Base-by-base conservation (phyloP, 371 early-diverging fungal species). In the Mortierella sp. region DNA sequence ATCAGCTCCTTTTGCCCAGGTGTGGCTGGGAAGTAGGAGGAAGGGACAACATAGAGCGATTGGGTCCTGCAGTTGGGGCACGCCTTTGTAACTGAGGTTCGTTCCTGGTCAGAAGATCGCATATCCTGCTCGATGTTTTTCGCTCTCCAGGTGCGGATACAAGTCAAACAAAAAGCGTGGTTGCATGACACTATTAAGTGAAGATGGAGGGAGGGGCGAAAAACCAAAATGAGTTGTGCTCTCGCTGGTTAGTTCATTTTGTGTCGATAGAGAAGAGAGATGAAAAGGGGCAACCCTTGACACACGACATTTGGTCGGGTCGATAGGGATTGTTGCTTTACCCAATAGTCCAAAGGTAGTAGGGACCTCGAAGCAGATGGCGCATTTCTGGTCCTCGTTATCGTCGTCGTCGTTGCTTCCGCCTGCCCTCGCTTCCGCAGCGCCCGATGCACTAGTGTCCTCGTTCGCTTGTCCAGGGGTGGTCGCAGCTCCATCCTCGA, bases 21-120 rank as follows among this genome's bases (percentile, higher is more conserved):
- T 16, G 66, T 70, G 6, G 73, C 40, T n/a, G 88, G 88, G 66
- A 85, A 88, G 64, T 70, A 72, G 41, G 77, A 78, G 2, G 87
- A 87, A 5, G 88, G 88, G 5, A 86, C 81, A 43, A 88, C 73
- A 34, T 82, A 84, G 19, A 79, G 71, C 0, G 86, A 88, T 8
- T 70, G 76, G 9, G 81, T 79, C 16, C 88, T 71, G 64, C 88
- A 88, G 43, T 84, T 79, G 14, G 88, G 87, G 31, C 88, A 88
- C 3, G 82, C 80, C 37, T 86, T 80, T 16, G 85, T 84, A n/a
- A 83, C 85, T 4, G 80, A 74, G 26, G 31, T 26, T 16, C 45
- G 73, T 2, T 69, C 50, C 64, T 53, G 47, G 24, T 76, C 58
- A 64, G 52, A 14, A 0, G 65, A 68, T 7, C 70, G 37, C 11